Percentiles rank a stretch among this genome's conserved stretches.
phyloP scores from a whole-genome alignment of 2,329 filamentous ascomycete species.

The Salinomyces thailandicus region DNA sequence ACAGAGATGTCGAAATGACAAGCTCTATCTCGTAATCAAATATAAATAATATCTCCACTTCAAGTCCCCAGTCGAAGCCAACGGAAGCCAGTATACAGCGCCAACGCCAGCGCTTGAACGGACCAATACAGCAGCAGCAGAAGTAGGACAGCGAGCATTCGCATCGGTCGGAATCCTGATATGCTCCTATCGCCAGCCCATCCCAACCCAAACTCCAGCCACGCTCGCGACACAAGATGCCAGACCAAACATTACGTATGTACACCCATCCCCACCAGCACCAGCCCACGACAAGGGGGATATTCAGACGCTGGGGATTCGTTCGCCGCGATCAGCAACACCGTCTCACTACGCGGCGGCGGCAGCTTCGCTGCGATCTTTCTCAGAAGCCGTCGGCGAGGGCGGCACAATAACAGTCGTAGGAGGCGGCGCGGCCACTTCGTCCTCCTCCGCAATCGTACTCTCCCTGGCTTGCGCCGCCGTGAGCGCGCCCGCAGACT shows the following conservation, averaged over 20 bases:
- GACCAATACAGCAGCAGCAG: too few species aligned
- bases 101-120: neutral
- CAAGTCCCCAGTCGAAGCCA: too few species aligned
- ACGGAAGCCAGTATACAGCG: too few species aligned
- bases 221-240: neutral
- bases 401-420: constrained; percentile 23
- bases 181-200: too few species aligned
- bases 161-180: too few species aligned
- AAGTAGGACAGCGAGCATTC: too few species aligned
- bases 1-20: too few species aligned
- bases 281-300: too few species aligned
- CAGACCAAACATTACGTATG: constrained; percentile 1
- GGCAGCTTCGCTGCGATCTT: neutral
- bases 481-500: constrained; percentile 23
- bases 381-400: constrained; percentile 16
- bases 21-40: too few species aligned
- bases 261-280: neutral
- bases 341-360: neutral
- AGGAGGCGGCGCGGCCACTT: constrained; percentile 8
- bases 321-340: neutral
- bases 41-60: too few species aligned
- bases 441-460: constrained; percentile 24
- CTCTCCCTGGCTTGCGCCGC: constrained; percentile 20
- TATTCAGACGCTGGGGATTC: too few species aligned
- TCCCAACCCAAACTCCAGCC: neutral